These are phyloP conservation scores for Pyrus pyrifolia DNA, from an alignment of 306 rosid species.

Conservation along the genomic window DNA sequence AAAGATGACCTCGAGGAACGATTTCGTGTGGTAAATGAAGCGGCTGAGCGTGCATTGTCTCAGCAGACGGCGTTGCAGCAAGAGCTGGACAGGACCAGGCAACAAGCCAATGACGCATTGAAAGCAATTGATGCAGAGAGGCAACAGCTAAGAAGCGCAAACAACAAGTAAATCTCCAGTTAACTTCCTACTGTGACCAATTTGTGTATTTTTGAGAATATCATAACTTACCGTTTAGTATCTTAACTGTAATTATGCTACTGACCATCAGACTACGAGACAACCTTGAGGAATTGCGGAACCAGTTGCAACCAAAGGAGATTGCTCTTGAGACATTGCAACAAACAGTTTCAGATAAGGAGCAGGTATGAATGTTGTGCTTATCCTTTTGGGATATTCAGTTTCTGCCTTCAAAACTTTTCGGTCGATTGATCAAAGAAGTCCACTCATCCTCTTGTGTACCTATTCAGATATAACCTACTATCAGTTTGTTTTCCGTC, in stretches of 20 bases:
- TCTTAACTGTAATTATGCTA: slow-evolving; percentile 16
- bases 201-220: slow-evolving; percentile 13
- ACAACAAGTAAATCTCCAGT: slow-evolving; percentile 67
- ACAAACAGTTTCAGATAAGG: slow-evolving; percentile 76
- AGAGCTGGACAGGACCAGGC: slow-evolving; percentile 90
- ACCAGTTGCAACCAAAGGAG: slow-evolving; percentile 85
- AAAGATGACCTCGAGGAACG: slow-evolving; percentile 87
- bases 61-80: slow-evolving; percentile 76
- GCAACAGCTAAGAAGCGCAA: slow-evolving; percentile 90
- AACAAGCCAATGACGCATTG: slow-evolving; percentile 94
- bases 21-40: slow-evolving; percentile 57
- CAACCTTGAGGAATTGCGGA: slow-evolving; percentile 78
- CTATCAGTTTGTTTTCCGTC: slow-evolving; percentile 6
- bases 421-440: not conserved
- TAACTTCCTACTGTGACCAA: not conserved
- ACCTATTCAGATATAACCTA: not conserved
- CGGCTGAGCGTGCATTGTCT: slow-evolving; percentile 73
- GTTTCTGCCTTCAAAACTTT: not conserved
- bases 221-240: not conserved
- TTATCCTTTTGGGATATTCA: not conserved
- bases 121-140: slow-evolving; percentile 94
- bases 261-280: slow-evolving; percentile 68
- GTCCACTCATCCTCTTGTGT: not conserved
- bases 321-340: slow-evolving; percentile 75
- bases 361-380: slow-evolving; percentile 56